Percentiles rank a stretch among this genome's conserved stretches.
Conservation (phyloP, 768 basidiomycete genomes). For the Podaxis pistillaris region DNA sequence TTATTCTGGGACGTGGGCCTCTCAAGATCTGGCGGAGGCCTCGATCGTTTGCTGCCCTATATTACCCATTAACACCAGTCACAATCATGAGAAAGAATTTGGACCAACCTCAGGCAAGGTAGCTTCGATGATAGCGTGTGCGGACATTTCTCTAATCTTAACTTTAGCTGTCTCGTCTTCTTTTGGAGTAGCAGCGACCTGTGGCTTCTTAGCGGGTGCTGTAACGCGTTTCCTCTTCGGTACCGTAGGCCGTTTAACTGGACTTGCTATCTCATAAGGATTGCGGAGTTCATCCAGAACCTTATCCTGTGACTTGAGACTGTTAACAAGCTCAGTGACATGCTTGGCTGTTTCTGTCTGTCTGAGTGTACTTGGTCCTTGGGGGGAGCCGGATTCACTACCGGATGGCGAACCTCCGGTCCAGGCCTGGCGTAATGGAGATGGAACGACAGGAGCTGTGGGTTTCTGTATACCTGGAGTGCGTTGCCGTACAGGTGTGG, state of each 20-base stretch:
- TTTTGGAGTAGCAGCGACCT: conserved; percentile 27
- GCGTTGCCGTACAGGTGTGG: conserved; percentile 38
- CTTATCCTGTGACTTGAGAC: conserved; percentile 57
- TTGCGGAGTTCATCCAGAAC: conserved; percentile 56
- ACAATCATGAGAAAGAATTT: neutral
- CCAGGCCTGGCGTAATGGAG: conserved; percentile 78
- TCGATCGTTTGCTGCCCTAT: conserved; percentile 76
- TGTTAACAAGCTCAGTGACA: conserved; percentile 70
- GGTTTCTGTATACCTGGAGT: conserved; percentile 44
- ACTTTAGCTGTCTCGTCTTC: conserved; percentile 27
- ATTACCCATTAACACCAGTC: conserved; percentile 15
- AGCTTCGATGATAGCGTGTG: conserved; percentile 74
- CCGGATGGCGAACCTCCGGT: conserved; percentile 34
- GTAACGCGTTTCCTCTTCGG: conserved; percentile 43
- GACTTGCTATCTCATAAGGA: conserved; percentile 75
- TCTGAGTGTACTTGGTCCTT: conserved; percentile 24
- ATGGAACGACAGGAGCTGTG: conserved; percentile 65
- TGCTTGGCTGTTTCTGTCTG: conserved; percentile 68
- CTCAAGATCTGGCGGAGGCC: conserved; percentile 62
- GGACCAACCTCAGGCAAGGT: conserved; percentile 66
- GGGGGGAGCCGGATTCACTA: conserved; percentile 9
- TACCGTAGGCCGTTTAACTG: conserved; percentile 48
- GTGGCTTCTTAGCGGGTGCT: conserved; percentile 34
- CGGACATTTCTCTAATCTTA: conserved; percentile 37
- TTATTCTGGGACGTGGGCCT: conserved; percentile 21